Evolutionary conservation across 2,329 filamentous ascomycete species (phyloP).

Genomic region (Dactylellina drechsleri): DNA sequence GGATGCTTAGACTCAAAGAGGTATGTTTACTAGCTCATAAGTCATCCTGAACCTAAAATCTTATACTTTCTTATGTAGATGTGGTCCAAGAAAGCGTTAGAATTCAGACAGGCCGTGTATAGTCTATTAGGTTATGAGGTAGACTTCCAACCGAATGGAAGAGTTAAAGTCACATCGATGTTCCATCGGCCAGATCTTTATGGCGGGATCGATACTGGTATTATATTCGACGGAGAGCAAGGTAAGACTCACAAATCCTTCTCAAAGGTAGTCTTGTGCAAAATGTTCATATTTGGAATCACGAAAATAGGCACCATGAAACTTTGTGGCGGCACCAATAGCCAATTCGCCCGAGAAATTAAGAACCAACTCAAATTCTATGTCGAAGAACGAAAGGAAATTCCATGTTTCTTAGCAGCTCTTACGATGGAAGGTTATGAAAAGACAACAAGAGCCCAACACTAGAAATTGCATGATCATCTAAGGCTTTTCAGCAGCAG

Average conservation of each 20-base stretch:
- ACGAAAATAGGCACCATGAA: constrained; percentile 95
- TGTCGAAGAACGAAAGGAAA: constrained; percentile 78
- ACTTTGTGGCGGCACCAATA: constrained; percentile 87
- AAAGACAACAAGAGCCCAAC: constrained; percentile 58
- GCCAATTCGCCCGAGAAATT: constrained; percentile 85
- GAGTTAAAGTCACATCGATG: constrained; percentile 88
- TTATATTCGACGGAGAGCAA: constrained; percentile 64
- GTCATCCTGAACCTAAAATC: neutral
- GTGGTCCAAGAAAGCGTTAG: constrained; percentile 87
- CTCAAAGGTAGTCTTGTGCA: constrained; percentile 61
- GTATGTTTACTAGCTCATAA: constrained; percentile 17
- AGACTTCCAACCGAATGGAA: constrained; percentile 95
- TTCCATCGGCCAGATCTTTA: constrained; percentile 73
- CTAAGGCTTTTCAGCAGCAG: neutral
- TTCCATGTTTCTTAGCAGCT: constrained; percentile 58
- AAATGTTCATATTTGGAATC: constrained; percentile 69
- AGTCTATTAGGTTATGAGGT: constrained; percentile 93
- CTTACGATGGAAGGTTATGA: constrained; percentile 59
- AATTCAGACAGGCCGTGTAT: constrained; percentile 95
- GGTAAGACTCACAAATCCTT: constrained; percentile 53
- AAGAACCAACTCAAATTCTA: constrained; percentile 90
- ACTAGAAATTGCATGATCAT: constrained; percentile 20
- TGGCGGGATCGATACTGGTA: constrained; percentile 74
- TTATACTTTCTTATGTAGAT: constrained; percentile 64
- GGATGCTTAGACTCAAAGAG: constrained; percentile 84